Evolutionary conservation across 495 filamentous ascomycete genomes (phyloP).

Genomic region (Neurospora pannonica): DNA sequence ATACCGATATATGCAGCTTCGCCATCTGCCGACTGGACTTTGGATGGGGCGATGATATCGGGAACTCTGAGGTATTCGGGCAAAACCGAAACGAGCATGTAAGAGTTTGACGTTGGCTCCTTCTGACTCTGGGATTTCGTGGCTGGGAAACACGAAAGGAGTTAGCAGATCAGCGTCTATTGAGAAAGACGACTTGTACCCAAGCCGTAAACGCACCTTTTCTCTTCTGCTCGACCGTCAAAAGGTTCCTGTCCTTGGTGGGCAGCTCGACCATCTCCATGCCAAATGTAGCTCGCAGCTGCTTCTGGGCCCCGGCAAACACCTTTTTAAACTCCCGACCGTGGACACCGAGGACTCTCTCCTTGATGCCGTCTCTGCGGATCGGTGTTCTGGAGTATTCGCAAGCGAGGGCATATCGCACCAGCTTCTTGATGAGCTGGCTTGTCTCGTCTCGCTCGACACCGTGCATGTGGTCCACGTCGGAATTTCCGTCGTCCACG

Average conservation of each 20-base stretch:
- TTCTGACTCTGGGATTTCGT: slow-evolving; percentile 33
- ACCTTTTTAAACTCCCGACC: slow-evolving; percentile 56
- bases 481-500: slow-evolving; percentile 20
- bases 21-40: slow-evolving; percentile 47
- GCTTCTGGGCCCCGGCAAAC: slow-evolving; percentile 57
- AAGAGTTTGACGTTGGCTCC: slow-evolving; percentile 52
- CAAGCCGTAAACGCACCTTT: slow-evolving; percentile 16
- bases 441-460: slow-evolving; percentile 27
- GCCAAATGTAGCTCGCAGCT: slow-evolving; percentile 59
- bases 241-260: slow-evolving; percentile 73
- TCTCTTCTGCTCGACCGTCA: slow-evolving; percentile 66
- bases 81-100: slow-evolving; percentile 64
- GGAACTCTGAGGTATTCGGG: slow-evolving; percentile 54
- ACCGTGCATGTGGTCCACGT: slow-evolving; percentile 30
- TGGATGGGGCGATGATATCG: slow-evolving; percentile 57
- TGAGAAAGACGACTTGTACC: neutral
- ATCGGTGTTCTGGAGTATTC: slow-evolving; percentile 79
- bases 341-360: slow-evolving; percentile 54
- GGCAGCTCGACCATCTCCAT: slow-evolving; percentile 84
- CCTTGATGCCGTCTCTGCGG: slow-evolving; percentile 63
- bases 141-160: slow-evolving; percentile 19
- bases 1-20: slow-evolving; percentile 75
- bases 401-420: slow-evolving; percentile 80
- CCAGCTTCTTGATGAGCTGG: slow-evolving; percentile 76
- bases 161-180: neutral